Conservation (phyloP, 2,329 filamentous ascomycete species). For the Hypoxylon sp. region DNA sequence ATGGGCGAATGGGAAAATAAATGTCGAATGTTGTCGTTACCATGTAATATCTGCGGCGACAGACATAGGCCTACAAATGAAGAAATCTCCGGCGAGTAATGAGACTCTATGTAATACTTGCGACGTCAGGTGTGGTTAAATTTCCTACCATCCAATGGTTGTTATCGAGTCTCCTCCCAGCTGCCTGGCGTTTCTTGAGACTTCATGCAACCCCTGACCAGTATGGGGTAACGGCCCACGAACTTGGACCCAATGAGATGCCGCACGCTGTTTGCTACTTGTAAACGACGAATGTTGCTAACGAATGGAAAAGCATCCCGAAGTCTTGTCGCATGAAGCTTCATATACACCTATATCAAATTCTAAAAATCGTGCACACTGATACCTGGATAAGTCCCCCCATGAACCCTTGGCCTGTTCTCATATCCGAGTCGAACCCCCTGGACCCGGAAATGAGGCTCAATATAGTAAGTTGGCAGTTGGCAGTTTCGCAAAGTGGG, state of each 20-base stretch:
- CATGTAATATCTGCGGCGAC: constrained; percentile 12
- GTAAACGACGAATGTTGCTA: constrained; percentile 8
- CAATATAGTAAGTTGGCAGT: constrained; percentile 33
- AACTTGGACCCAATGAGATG: constrained; percentile 31
- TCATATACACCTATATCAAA: constrained; percentile 12
- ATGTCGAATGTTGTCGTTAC: constrained; percentile 21
- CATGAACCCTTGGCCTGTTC: constrained; percentile 34
- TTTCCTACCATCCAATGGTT: constrained; percentile 25
- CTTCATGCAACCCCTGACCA: constrained; percentile 32
- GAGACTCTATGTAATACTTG: constrained; percentile 35
- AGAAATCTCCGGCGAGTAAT: constrained; percentile 38
- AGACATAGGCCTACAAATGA: constrained; percentile 15
- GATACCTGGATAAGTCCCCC: constrained; percentile 2
- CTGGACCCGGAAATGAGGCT: constrained; percentile 43
- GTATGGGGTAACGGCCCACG: constrained; percentile 25
- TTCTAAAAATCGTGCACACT: constrained; percentile 11
- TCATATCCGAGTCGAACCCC: constrained; percentile 36
- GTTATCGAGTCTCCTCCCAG: constrained; percentile 9
- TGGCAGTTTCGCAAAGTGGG: constrained; percentile 31
- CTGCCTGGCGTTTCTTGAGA: constrained; percentile 30
- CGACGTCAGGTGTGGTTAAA: constrained; percentile 29
- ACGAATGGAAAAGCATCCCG: constrained; percentile 2
- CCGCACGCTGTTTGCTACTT: constrained; percentile 14
- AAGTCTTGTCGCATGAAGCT: constrained; percentile 24
- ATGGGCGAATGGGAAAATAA: constrained; percentile 33